phyloP scores from a whole-genome alignment of 352 stramenopile genomes.

The Phytophthora citrophthora region DNA sequence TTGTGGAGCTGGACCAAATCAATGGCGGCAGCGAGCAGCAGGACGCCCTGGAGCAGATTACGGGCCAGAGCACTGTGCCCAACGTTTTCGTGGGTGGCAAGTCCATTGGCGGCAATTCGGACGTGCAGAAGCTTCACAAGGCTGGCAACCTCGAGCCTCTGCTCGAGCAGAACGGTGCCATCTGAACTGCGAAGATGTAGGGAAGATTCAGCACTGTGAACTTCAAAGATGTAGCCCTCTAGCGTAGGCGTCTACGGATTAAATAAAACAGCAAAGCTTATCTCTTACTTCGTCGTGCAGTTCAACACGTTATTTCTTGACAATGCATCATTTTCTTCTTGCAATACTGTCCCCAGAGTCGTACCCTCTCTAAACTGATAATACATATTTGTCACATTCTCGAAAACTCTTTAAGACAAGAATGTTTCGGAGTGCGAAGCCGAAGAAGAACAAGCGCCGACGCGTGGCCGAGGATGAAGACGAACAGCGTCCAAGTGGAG shows the following conservation, averaged over 20 bases:
- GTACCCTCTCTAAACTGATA: slow-evolving; percentile 14
- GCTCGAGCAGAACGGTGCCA: slow-evolving; percentile 71
- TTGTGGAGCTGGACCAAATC: slow-evolving; percentile 73
- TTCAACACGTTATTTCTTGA: too few species aligned
- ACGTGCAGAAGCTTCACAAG: slow-evolving; percentile 89
- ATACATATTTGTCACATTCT: neutral
- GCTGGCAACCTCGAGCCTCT: slow-evolving; percentile 91
- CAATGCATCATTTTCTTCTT: too few species aligned
- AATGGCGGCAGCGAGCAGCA: slow-evolving; percentile 58
- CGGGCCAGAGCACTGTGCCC: slow-evolving; percentile 94
- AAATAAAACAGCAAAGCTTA: slow-evolving; percentile 5
- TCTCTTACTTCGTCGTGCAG: too few species aligned
- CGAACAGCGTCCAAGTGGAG: slow-evolving; percentile 4
- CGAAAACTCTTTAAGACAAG: neutral
- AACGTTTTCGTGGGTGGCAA: slow-evolving; percentile 97
- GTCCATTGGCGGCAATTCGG: slow-evolving; percentile 95
- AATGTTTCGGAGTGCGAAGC: slow-evolving; percentile 54
- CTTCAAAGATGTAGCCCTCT: neutral
- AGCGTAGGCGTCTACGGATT: neutral
- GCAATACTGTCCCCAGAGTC: too few species aligned
- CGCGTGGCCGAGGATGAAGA: slow-evolving; percentile 48
- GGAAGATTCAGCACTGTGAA: slow-evolving; percentile 3
- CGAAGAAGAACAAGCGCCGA: slow-evolving; percentile 59
- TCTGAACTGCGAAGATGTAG: slow-evolving; percentile 41
- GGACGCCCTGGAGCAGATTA: slow-evolving; percentile 66